Base-by-base conservation (phyloP, 345 rosid genomes). In the Ceriops zippeliana region DNA sequence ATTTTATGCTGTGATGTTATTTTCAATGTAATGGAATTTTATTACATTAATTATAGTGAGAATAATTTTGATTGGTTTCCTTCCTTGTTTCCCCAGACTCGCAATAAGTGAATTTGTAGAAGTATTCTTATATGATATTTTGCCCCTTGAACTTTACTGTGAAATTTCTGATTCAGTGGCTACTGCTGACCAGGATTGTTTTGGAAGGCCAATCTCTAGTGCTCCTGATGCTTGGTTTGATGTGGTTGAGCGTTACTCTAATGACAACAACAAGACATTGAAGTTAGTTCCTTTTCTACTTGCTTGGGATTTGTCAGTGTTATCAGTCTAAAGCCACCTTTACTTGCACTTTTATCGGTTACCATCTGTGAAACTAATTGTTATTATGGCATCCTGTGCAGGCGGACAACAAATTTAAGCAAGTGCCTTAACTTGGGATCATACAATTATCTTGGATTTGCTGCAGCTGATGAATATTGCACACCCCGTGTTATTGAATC, bases 401-500 rank as follows among this genome's bases (percentile, higher is more conserved):
- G 98, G 75, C 89, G 97, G 74, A 91, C 96, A 28, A 61, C 84
- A 8, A 89, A 93, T 22, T 61, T 73, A 54, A 87, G n/a, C 47
- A 87, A 79, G 71, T 95, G 99, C 68, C 95, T 95, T 57, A 95
- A 95, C 78, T 75, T 95, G 86, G 99, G 97, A 5, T 91, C 97
- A 5, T 95, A 95, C 84, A 95, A 95, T 66, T 95, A 95, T 79
- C 96, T 95, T 70, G 99, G 99, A 9, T 95, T 95, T 78, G 96
- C 96, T 58, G 92, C 97, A 15, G 81, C 87, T 6, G 99, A 95
- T 86, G 99, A 95, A 70, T 95, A 95, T 75, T 95, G 97, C 74
- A 95, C 96, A 0, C 97, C 96, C 30, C 91, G 96, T 68, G 99
- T 71, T 13, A 95, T 95, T 20, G 89, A 90, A 73, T 70, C 91